A percentile compares a stretch with the other conserved stretches of the same genome.
These are phyloP conservation scores for Sordaria brevicollis DNA, from an alignment of 495 filamentous ascomycete species.

Conservation along the genomic window DNA sequence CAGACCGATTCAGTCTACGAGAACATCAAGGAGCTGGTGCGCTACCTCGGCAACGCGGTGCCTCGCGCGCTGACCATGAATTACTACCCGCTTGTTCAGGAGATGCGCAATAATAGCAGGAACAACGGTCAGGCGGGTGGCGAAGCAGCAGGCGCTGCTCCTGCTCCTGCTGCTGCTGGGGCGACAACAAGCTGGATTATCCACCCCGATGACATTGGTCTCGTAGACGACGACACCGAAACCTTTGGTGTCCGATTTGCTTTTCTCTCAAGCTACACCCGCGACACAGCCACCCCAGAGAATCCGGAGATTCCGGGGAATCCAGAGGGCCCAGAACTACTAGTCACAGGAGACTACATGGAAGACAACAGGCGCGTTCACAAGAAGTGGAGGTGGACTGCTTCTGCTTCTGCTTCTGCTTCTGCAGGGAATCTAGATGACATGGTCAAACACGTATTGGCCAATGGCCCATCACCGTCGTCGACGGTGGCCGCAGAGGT, in stretches of 20 bases:
- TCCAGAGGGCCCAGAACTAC: constrained; percentile 5
- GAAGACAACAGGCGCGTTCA: constrained; percentile 2
- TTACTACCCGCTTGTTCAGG: constrained; percentile 1
- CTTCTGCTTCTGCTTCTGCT: neutral
- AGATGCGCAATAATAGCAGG: neutral
- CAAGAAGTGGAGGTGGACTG: constrained; percentile 10
- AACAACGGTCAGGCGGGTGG: neutral
- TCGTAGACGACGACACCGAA: constrained; percentile 11
- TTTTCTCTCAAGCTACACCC: neutral
- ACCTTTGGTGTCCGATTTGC: constrained; percentile 11
- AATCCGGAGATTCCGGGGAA: too few relatives aligned
- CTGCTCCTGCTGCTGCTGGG: neutral
- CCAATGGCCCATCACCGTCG: neutral
- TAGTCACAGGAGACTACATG: constrained; percentile 1
- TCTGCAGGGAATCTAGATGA: neutral
- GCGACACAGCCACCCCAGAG: neutral
- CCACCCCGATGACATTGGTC: constrained; percentile 1
- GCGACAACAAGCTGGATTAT: constrained; percentile 4
- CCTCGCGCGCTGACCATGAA: constrained; percentile 14
- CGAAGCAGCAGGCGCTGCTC: neutral
- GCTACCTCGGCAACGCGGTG: constrained; percentile 15
- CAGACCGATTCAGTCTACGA: constrained; percentile 11
- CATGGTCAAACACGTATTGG: constrained; percentile 6
- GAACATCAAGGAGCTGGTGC: constrained; percentile 6
- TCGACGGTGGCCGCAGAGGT: neutral